A percentile compares a stretch with the other conserved stretches of the same genome.
These are phyloP conservation scores for Anthracocystis walkeri DNA, from an alignment of 1,284 basidiomycete genomes.

Conservation along the genomic window DNA sequence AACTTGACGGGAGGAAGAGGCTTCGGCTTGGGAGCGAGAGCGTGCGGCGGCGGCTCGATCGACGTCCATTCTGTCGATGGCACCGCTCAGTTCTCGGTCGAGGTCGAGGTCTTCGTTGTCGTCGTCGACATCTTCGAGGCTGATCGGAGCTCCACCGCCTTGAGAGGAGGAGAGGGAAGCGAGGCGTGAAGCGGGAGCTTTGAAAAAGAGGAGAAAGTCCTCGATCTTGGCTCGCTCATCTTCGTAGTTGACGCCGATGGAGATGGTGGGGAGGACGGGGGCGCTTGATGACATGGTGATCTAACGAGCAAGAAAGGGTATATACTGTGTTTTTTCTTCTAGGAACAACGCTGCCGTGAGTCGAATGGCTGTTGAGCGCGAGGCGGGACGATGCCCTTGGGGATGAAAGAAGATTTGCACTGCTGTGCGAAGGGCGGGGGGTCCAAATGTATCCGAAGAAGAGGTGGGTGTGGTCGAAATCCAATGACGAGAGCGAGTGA, in stretches of 20 bases:
- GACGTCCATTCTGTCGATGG: conserved; percentile 46
- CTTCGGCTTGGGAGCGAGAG: conserved; percentile 4
- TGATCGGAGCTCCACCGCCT: conserved; percentile 14
- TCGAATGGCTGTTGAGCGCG: not conserved
- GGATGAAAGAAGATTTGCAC: not conserved
- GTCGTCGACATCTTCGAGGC: conserved; percentile 28
- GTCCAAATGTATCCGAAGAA: not conserved
- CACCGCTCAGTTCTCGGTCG: conserved; percentile 29
- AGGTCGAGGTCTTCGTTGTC: conserved; percentile 33
- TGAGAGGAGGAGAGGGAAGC: conserved; percentile 24
- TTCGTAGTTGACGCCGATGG: conserved; percentile 73
- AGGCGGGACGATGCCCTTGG: not conserved
- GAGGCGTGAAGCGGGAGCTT: conserved; percentile 50
- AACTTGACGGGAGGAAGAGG: conserved; percentile 30
- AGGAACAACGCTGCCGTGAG: no score
- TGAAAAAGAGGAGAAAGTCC: conserved; percentile 64
- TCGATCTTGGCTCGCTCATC: conserved; percentile 70
- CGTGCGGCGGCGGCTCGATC: conserved; percentile 12
- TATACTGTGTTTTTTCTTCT: not conserved
- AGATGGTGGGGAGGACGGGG: conserved; percentile 72
- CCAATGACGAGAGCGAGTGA: not conserved
- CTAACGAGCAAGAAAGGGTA: not conserved
- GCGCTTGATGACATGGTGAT: conserved; percentile 35
- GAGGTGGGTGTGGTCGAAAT: not conserved
- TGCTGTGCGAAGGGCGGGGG: not conserved